phyloP scores from a whole-genome alignment of 2,329 filamentous ascomycete genomes.

The Didymella segeticola region DNA sequence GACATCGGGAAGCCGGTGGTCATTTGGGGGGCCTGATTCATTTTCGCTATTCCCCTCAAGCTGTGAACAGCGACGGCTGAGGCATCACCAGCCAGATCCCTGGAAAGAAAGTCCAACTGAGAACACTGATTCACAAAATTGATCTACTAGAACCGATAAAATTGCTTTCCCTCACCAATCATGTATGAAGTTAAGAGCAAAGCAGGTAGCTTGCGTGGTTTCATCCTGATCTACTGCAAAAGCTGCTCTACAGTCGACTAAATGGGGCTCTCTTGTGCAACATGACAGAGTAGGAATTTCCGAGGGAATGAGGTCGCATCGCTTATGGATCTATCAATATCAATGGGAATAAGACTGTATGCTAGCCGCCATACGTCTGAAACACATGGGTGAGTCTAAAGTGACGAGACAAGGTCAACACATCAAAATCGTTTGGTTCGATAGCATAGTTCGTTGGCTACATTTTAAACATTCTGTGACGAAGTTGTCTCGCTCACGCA shows the following conservation, averaged over 20 bases:
- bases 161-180: background rate
- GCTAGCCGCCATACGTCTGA: background rate
- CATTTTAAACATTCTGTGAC: background rate
- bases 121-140: background rate
- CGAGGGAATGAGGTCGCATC: background rate
- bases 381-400: background rate
- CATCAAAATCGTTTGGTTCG: background rate
- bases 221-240: background rate
- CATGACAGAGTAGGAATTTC: background rate
- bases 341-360: too few relatives aligned
- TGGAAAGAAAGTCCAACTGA: background rate
- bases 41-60: background rate
- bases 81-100: background rate
- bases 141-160: background rate
- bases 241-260: background rate
- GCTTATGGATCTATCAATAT: too few relatives aligned
- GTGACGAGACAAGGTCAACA: background rate
- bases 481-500: constrained; percentile 5
- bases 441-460: background rate
- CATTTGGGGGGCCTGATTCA: constrained; percentile 11
- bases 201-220: too few relatives aligned
- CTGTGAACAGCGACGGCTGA: background rate
- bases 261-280: background rate
- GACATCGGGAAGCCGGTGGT: background rate
- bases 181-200: too few relatives aligned